Percentiles rank a stretch among this genome's conserved stretches.
Evolutionary conservation across 1,284 basidiomycete species (phyloP).

Genomic region (Cystobasidium sp.): DNA sequence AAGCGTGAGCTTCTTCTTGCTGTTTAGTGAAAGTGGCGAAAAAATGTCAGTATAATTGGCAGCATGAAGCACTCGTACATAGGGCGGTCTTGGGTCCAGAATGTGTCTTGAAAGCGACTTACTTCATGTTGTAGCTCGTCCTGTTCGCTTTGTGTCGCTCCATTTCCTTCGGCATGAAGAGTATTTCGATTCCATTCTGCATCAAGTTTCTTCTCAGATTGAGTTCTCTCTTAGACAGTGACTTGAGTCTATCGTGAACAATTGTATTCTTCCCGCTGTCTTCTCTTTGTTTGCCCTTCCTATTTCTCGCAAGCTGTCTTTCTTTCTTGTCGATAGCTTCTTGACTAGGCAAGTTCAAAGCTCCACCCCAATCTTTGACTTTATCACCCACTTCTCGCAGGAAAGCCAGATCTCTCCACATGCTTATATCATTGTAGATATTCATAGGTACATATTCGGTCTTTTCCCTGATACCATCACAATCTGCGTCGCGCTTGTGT

Average conservation of each 20-base stretch:
- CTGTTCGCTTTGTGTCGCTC: slow-evolving; percentile 30
- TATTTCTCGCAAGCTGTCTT: slow-evolving; percentile 5
- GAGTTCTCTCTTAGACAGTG: slow-evolving; percentile 22
- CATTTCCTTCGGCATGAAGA: slow-evolving; percentile 35
- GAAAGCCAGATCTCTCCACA: slow-evolving; percentile 39
- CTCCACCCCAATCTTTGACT: slow-evolving; percentile 29
- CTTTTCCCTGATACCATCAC: slow-evolving; percentile 20
- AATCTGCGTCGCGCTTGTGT: slow-evolving; percentile 26
- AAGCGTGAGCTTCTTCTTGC: slow-evolving; percentile 26
- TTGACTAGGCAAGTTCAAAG: slow-evolving; percentile 7
- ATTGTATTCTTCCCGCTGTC: background rate
- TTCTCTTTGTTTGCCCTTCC: slow-evolving; percentile 35
- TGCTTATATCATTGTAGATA: slow-evolving; percentile 29
- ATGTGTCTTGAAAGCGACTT: background rate
- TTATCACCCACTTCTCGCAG: slow-evolving; percentile 40
- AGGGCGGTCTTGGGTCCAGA: background rate
- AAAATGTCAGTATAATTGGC: slow-evolving; percentile 4
- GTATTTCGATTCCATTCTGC: slow-evolving; percentile 32
- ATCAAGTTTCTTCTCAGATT: slow-evolving; percentile 14
- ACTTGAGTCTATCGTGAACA: slow-evolving; percentile 21
- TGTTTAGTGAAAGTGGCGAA: slow-evolving; percentile 8
- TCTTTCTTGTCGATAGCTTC: slow-evolving; percentile 8
- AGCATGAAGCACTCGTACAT: background rate
- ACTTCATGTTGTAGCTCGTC: slow-evolving; percentile 17
- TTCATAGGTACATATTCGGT: slow-evolving; percentile 19